A percentile compares a stretch with the other conserved stretches of the same genome.
These are phyloP conservation scores for Hemisphaericaspora subhashii DNA, from an alignment of 1,139 yeast species.

Conservation along the genomic window DNA sequence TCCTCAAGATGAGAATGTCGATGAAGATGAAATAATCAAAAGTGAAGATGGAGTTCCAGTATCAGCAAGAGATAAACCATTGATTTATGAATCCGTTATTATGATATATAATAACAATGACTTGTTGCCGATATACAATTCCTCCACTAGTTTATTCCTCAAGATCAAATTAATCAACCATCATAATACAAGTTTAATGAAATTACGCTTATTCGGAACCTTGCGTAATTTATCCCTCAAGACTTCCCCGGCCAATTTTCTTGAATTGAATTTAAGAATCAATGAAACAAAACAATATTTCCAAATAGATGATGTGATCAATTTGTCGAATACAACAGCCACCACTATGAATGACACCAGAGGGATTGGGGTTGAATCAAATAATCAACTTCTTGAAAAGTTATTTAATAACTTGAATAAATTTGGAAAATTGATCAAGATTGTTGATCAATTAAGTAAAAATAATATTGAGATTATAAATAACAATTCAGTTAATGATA, in stretches of 20 bases:
- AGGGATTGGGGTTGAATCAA: no score
- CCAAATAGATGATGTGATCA: conserved; percentile 29
- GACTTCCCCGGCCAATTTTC: conserved; percentile 16
- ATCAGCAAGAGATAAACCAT: conserved; percentile 7
- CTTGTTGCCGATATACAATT: conserved; percentile 36
- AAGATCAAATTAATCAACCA: conserved; percentile 28
- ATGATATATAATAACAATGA: conserved; percentile 34
- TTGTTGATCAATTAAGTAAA: conserved; percentile 34
- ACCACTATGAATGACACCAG: no score
- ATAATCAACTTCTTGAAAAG: conserved; percentile 20
- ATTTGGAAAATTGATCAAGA: conserved; percentile 32
- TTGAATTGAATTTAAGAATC: conserved; percentile 22
- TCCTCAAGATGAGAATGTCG: conserved; percentile 1
- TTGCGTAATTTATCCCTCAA: conserved; percentile 24
- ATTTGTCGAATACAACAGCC: conserved; percentile 26
- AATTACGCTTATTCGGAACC: conserved; percentile 31
- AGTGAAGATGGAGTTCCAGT: not conserved
- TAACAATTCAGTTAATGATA: conserved; percentile 28
- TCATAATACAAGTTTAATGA: conserved; percentile 25
- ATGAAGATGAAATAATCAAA: conserved; percentile 4
- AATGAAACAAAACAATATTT: conserved; percentile 25
- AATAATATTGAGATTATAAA: conserved; percentile 29
- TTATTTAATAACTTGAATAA: conserved; percentile 33
- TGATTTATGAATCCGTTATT: conserved; percentile 30
- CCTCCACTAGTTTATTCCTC: conserved; percentile 38